Evolutionary conservation across 768 basidiomycete genomes (phyloP).

Genomic region (Albatrellus ellisii): DNA sequence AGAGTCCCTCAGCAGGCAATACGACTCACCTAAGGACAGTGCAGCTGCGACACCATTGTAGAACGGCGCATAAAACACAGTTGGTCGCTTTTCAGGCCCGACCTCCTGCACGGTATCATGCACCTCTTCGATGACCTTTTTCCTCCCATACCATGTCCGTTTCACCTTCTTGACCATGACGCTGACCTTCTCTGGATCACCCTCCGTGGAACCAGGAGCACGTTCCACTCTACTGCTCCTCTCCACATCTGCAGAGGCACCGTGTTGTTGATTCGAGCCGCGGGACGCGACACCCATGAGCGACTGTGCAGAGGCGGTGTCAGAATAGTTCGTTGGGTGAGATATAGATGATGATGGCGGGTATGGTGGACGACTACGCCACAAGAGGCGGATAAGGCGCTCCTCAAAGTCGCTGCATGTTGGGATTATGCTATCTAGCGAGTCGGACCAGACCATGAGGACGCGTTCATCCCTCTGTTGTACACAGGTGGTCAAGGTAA

Average conservation of each 20-base stretch:
- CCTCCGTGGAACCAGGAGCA: no score
- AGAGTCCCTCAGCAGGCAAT: no score
- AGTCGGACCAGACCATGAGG: slow-evolving; percentile 76
- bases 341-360: slow-evolving; percentile 17
- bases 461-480: slow-evolving; percentile 68
- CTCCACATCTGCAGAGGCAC: neutral
- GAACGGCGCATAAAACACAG: slow-evolving; percentile 24
- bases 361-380: slow-evolving; percentile 27
- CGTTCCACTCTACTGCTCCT: neutral
- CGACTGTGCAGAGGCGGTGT: slow-evolving; percentile 28
- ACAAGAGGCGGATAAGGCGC: slow-evolving; percentile 42
- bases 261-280: slow-evolving; percentile 4
- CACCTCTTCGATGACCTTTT: slow-evolving; percentile 20
- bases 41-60: slow-evolving; percentile 25
- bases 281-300: slow-evolving; percentile 3
- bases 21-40: slow-evolving; percentile 21
- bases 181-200: no score
- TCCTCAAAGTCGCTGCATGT: slow-evolving; percentile 40
- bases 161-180: slow-evolving; percentile 17
- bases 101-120: slow-evolving; percentile 4
- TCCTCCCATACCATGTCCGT: slow-evolving; percentile 50
- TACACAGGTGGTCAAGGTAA: neutral
- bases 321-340: slow-evolving; percentile 17
- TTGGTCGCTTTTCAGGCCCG: slow-evolving; percentile 18
- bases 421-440: slow-evolving; percentile 60